Conservation (phyloP, 2,329 filamentous ascomycete genomes). For the Sporothrix globosa region DNA sequence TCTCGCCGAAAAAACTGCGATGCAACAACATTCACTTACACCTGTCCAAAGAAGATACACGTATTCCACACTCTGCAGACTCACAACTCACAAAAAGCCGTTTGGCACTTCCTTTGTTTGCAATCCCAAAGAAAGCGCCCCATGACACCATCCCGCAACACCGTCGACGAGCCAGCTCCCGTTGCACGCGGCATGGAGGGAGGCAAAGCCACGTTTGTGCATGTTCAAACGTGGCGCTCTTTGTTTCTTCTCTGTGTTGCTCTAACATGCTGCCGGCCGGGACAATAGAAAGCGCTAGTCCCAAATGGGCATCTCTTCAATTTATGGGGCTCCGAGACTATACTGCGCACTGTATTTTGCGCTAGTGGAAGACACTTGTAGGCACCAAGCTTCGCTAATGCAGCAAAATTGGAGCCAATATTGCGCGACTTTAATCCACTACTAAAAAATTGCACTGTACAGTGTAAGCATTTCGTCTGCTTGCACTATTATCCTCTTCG, state of each 20-base stretch:
- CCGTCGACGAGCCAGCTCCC: neutral
- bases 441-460: constrained; percentile 1
- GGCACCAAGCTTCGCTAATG: constrained; percentile 8
- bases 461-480: neutral
- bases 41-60: neutral
- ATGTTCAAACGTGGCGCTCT: constrained; percentile 16
- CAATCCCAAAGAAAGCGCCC: no score
- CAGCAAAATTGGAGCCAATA: neutral
- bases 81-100: neutral
- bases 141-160: neutral
- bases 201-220: constrained; percentile 21
- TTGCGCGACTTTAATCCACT: neutral
- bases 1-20: no score
- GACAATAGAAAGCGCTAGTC: neutral
- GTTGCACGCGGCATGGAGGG: neutral
- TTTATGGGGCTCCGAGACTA: neutral
- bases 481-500: neutral
- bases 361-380: neutral
- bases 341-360: neutral
- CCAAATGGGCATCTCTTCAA: constrained; percentile 11
- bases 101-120: neutral
- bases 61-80: neutral
- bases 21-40: neutral
- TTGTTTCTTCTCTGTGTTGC: no score
- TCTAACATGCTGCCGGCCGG: constrained; percentile 11